Evolutionary conservation across 129 eudicot genomes (phyloP), one percentile per base, ranked within the genome.

Genomic region (Saposhnikovia divaricata): DNA sequence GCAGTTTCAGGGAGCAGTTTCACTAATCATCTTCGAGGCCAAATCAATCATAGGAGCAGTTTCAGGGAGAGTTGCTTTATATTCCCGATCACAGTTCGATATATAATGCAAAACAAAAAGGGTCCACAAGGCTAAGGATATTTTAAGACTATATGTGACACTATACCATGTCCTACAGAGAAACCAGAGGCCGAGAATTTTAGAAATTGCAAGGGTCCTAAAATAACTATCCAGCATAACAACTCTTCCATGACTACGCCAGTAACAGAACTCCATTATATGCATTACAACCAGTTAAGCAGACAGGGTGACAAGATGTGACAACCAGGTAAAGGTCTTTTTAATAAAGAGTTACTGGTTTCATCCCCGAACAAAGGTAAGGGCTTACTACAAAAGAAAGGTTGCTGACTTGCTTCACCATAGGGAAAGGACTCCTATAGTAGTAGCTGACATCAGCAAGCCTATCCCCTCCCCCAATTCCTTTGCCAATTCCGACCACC

Each of bases 1-100:
- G 96, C 96, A 46, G 97, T 90, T 82, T 92, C 92, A 61, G 97
- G 97, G 31, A 88, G 93, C n/a, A n/a, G n/a, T n/a, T n/a, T n/a
- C 96, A 79, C 85, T 85, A 50, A 92, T 90, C 91, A 95, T 87
- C 83, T 86, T 86, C 66, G 94, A 86, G 78, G 97, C 97, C 88
- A 92, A 81, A 85, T 95, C 96, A 75, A 95, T 95, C 99, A 95
- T 95, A 42, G 85, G 87, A 77, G 96, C 96, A 46, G 97, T 90
- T 82, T 92, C 92, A 61, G 97, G 97, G 31, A 88, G 93, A 53
- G 93, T 92, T 71, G 96, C 94, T 84, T 85, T 84, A 85, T 86
- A 87, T 85, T 95, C 98, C 14, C 93, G 88, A 79, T 92, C 34
- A 63, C n/a, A 65, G 57, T 81, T 43, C 46, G 65, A 79, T 65